phyloP scores from a whole-genome alignment of 768 basidiomycete species.

The Pulveroboletus sp. region DNA sequence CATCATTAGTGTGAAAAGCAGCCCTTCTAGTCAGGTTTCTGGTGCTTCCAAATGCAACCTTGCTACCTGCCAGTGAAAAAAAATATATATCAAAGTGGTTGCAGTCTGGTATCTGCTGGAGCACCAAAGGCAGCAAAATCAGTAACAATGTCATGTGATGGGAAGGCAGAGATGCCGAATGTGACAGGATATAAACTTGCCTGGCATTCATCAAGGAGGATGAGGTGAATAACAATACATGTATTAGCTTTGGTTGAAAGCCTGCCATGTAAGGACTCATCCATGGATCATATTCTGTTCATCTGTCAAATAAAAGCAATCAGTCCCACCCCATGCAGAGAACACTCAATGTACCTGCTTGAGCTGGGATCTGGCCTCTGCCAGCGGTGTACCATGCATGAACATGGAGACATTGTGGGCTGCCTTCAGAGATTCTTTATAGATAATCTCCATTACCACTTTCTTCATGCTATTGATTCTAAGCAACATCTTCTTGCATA shows the following conservation, averaged over 20 bases:
- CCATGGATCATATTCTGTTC: constrained; percentile 92
- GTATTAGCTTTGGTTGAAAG: constrained; percentile 48
- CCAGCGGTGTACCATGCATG: constrained; percentile 62
- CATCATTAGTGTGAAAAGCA: constrained; percentile 58
- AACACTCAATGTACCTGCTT: constrained; percentile 56
- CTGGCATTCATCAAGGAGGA: constrained; percentile 39
- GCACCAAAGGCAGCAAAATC: constrained; percentile 88
- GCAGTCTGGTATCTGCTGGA: constrained; percentile 71
- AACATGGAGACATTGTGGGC: constrained; percentile 88
- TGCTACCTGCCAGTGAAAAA: constrained; percentile 72
- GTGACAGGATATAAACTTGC: constrained; percentile 32
- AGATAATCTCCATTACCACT: constrained; percentile 93
- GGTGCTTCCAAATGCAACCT: constrained; percentile 82
- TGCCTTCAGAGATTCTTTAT: constrained; percentile 85
- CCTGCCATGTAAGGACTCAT: constrained; percentile 77
- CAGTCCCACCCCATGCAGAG: constrained; percentile 1
- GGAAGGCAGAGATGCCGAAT: constrained; percentile 43
- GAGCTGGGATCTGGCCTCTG: constrained; percentile 71
- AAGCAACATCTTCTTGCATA: constrained; percentile 86
- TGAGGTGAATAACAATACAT: constrained; percentile 53
- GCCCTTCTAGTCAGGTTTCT: constrained; percentile 37
- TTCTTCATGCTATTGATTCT: constrained; percentile 97
- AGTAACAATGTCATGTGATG: constrained; percentile 81
- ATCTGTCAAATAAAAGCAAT: constrained; percentile 51
- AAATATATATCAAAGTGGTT: constrained; percentile 79